Base-by-base conservation (phyloP, 2,329 filamentous ascomycete species). In the Sporothrix globosa region DNA sequence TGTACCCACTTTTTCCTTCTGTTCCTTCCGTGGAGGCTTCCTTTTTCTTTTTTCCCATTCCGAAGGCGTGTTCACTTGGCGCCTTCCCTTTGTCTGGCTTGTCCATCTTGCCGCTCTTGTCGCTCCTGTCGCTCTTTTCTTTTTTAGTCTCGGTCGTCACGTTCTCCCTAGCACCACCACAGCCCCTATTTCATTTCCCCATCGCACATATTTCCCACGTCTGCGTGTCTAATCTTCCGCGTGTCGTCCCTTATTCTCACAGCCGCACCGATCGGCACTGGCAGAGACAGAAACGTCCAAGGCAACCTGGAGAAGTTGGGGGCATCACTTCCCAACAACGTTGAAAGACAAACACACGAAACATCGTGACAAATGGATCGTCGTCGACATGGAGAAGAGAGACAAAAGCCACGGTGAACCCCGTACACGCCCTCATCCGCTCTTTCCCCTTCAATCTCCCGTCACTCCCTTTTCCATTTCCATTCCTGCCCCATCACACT, bases 341-440 rank as follows among this genome's bases (percentile, higher is more conserved):
- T 21, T 24, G 5, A 41, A 24, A 7, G 3, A 17, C 53, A 39
- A 56, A 39, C 7, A 39, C 17, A n/a, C 41, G 44, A 65, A 50
- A 60, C 68, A 34, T 27, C 39, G 58, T 19, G 13, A 46, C 21
- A 27, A 61, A 63, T 63, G 58, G 58, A 63, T 63, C 58, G 58
- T 46, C 58, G 56, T 44, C 58, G 24, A 46, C n/a, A 63, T 27
- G 58, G 58, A 63, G 21, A 63, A 63, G 30, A 63, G 41, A 63
- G n/a, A 63, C 39, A 46, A 41, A 44, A 46, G 58, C n/a, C 58
- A 63, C 58, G 58, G 58, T 21, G 34, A 44, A 63, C 58, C 10
- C 58, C 58, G 58, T 17, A 19, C 58, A 63, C 30, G 39, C 39
- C 58, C 58, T 13, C 39, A 11, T 63, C 58, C 58, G 34, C 56